Percentiles rank a stretch among this genome's conserved stretches.
Evolutionary conservation across 2,329 filamentous ascomycete genomes (phyloP).

Genomic region (Phialophora chinensis): DNA sequence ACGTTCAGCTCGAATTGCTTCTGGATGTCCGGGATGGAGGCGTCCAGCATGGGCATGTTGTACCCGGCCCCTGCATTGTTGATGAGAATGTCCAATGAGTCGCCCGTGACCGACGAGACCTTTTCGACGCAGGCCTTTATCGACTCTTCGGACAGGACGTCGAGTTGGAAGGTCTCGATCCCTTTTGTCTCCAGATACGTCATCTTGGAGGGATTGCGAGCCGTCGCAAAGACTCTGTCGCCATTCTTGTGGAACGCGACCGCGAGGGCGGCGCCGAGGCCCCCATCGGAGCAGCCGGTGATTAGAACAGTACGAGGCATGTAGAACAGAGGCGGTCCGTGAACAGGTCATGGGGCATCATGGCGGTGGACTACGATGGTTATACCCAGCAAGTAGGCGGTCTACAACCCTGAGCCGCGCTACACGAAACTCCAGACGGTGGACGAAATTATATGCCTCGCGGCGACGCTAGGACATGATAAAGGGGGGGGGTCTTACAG

Average conservation of each 20-base stretch:
- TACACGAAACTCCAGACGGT: too few relatives aligned
- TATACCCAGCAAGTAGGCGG: too few relatives aligned
- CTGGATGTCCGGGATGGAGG: slow-evolving; percentile 41
- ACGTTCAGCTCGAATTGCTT: slow-evolving; percentile 47
- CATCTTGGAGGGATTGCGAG: slow-evolving; percentile 44
- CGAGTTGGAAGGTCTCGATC: slow-evolving; percentile 30
- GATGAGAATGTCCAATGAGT: slow-evolving; percentile 51
- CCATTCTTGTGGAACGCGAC: slow-evolving; percentile 44
- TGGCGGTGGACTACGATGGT: too few relatives aligned
- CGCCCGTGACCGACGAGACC: slow-evolving; percentile 6
- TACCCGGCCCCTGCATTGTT: slow-evolving; percentile 54
- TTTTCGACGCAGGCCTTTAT: slow-evolving; percentile 45
- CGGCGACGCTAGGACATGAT: too few relatives aligned
- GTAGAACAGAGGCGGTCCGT: not conserved
- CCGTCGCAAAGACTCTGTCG: slow-evolving; percentile 48
- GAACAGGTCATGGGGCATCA: too few relatives aligned
- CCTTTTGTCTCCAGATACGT: slow-evolving; percentile 25
- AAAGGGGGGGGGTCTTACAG: too few relatives aligned
- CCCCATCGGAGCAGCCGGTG: slow-evolving; percentile 34
- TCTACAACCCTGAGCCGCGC: too few relatives aligned
- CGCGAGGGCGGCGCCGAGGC: slow-evolving; percentile 49
- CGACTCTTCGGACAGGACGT: slow-evolving; percentile 39
- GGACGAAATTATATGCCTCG: too few relatives aligned
- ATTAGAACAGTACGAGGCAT: slow-evolving; percentile 27
- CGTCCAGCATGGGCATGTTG: slow-evolving; percentile 42